Percentiles rank a stretch among this genome's conserved stretches.
Evolutionary conservation across 805 yeast genomes (phyloP).

Genomic region (Candida pini): DNA sequence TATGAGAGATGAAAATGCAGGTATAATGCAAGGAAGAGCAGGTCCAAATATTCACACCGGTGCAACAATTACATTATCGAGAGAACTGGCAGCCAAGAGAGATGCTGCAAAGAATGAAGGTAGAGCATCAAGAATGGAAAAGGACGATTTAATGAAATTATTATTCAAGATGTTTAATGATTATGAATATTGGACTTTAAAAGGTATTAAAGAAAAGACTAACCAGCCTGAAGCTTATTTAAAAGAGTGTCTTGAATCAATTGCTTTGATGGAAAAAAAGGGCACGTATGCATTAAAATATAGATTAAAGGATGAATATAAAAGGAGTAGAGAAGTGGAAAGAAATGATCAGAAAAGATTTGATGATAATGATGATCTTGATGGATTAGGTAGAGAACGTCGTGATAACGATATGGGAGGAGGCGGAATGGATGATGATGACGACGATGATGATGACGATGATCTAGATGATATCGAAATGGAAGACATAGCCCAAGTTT

Average conservation of each 20-base stretch:
- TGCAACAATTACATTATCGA: slow-evolving; percentile 63
- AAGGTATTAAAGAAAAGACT: slow-evolving; percentile 89
- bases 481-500: slow-evolving; percentile 59
- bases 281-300: slow-evolving; percentile 96
- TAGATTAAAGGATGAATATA: slow-evolving; percentile 85
- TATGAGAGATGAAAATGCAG: slow-evolving; percentile 65
- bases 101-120: slow-evolving; percentile 60
- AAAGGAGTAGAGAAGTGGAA: slow-evolving; percentile 70
- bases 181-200: slow-evolving; percentile 94
- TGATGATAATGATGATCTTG: slow-evolving; percentile 42
- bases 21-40: slow-evolving; percentile 80
- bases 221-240: slow-evolving; percentile 92
- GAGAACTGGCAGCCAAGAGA: slow-evolving; percentile 46
- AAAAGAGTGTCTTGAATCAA: slow-evolving; percentile 84
- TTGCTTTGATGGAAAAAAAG: slow-evolving; percentile 83
- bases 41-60: slow-evolving; percentile 75
- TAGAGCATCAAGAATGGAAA: slow-evolving; percentile 90
- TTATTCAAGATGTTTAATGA: slow-evolving; percentile 88
- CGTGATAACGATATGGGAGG: slow-evolving; percentile 40
- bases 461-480: slow-evolving; percentile 67
- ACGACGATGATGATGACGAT: slow-evolving; percentile 51
- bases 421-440: slow-evolving; percentile 38
- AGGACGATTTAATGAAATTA: slow-evolving; percentile 82
- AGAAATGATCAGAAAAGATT: slow-evolving; percentile 51
- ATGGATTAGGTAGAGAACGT: slow-evolving; percentile 15